Evolutionary conservation across 768 basidiomycete species (phyloP), one percentile per base, ranked within the genome.

Genomic region (Trametes elegans): DNA sequence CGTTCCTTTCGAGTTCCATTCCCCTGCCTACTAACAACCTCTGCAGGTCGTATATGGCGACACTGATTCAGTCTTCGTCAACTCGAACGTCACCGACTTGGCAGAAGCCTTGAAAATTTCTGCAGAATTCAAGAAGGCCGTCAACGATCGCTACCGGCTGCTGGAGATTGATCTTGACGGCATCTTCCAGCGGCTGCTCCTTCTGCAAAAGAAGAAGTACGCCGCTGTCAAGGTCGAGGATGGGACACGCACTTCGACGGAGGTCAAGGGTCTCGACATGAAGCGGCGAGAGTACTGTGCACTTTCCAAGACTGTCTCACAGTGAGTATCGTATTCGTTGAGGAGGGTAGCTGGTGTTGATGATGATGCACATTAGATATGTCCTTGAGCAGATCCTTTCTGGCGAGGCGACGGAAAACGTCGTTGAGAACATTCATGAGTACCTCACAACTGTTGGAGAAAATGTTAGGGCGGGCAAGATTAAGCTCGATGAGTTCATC

Each of bases 171-270:
- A 99, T 67, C 79, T 98, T 14, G 96, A 99, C 64, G 85, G 89
- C 3, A 81, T 98, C 31, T 99, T 99, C 76, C 85, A 96, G 65
- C 84, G 97, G 0, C 77, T 99, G 36, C 73, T 99, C 2, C 80
- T 99, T 10, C 73, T 99, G 49, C 96, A 98, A 66, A 99, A 99
- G 81, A 99, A 99, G 78, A 98, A 99, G 72, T 99, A 99, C 62
- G 97, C 97, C 0, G 97, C 97, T 0, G 77, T 98, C 69, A 98
- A 97, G 73, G 84, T 98, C 36, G 92, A 94, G 63, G 91, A 93
- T 59, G 85, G 85, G 24, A 79, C 80, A 0, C 79, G 81, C 53
- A 88, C 90, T 0, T 83, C 82, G 13, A 90, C 83, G 1, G 97
- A 99, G 66, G 77, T 99, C 70, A 99, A 99, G 66, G 97, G 97